A percentile compares a stretch with the other conserved stretches of the same genome.
These are phyloP conservation scores for Argentina anserina DNA, from an alignment of 306 rosid species.

Conservation along the genomic window DNA sequence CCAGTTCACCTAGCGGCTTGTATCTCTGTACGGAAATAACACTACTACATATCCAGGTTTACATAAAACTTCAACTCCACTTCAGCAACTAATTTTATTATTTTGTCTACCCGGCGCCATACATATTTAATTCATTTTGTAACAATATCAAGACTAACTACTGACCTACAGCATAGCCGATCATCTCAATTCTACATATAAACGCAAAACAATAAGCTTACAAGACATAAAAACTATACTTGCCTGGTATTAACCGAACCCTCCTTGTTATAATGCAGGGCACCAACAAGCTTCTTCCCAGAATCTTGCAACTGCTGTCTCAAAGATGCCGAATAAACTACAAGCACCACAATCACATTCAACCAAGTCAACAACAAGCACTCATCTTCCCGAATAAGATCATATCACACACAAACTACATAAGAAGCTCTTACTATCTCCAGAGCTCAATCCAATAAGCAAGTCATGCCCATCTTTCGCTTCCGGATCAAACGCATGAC, in stretches of 20 bases:
- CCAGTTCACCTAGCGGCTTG: background rate
- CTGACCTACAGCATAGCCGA: background rate
- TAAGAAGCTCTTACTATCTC: constrained; percentile 60
- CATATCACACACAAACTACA: constrained; percentile 17
- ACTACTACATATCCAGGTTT: background rate
- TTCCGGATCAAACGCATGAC: constrained; percentile 88
- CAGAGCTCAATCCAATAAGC: constrained; percentile 82
- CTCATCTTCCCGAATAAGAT: constrained; percentile 10
- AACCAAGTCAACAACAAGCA: background rate
- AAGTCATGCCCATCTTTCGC: constrained; percentile 97
- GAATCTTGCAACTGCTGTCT: constrained; percentile 98
- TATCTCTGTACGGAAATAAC: background rate
- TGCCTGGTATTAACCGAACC: constrained; percentile 88
- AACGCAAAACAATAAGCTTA: background rate
- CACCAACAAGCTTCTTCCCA: constrained; percentile 93
- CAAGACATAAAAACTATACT: constrained; percentile 13
- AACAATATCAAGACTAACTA: background rate
- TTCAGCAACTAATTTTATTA: background rate
- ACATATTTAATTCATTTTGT: background rate
- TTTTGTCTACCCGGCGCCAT: background rate
- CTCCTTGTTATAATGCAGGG: constrained; percentile 92
- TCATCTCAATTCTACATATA: background rate
- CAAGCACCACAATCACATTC: constrained; percentile 36
- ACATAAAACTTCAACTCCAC: constrained; percentile 6
- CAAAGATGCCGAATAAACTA: constrained; percentile 91